Percentiles rank a stretch among this genome's conserved stretches.
Evolutionary conservation across 352 stramenopile species (phyloP).

Genomic region (Elongisporangium anandrum): DNA sequence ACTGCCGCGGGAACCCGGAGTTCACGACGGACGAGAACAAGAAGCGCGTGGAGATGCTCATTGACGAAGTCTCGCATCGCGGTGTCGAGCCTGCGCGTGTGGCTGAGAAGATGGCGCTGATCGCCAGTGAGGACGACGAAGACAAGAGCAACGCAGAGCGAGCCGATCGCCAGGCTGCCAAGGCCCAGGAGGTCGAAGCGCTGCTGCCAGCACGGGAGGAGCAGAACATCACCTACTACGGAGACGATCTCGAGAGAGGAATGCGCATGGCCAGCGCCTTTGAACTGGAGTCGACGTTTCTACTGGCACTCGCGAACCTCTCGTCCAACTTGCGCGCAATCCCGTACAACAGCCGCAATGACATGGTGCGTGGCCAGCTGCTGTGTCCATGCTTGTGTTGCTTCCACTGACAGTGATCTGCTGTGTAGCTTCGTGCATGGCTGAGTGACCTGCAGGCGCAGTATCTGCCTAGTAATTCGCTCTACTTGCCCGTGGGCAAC

Average conservation of each 20-base stretch:
- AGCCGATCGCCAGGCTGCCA: constrained; percentile 13
- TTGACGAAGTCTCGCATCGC: constrained; percentile 69
- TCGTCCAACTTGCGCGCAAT: constrained; percentile 72
- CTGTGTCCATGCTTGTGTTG: not conserved
- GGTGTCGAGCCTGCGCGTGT: constrained; percentile 38
- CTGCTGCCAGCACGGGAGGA: constrained; percentile 45
- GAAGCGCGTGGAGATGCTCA: constrained; percentile 70
- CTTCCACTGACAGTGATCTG: not conserved
- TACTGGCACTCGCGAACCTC: constrained; percentile 62
- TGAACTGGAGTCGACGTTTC: constrained; percentile 59
- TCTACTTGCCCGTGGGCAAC: constrained; percentile 78
- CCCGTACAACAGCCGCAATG: constrained; percentile 47
- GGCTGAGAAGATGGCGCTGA: constrained; percentile 27
- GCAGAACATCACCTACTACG: not conserved
- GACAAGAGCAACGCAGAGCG: constrained; percentile 15
- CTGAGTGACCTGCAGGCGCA: constrained; percentile 56
- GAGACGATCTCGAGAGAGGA: constrained; percentile 43
- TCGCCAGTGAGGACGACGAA: constrained; percentile 13
- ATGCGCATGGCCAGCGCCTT: constrained; percentile 41
- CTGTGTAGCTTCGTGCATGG: constrained; percentile 55
- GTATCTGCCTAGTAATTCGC: constrained; percentile 71
- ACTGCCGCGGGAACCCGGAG: constrained; percentile 58
- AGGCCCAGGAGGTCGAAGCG: constrained; percentile 42
- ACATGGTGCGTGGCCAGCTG: constrained; percentile 40
- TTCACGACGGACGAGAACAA: constrained; percentile 50